Base-by-base conservation (phyloP, 2,329 filamentous ascomycete genomes). In the Cladosporium austrohemisphaericum region DNA sequence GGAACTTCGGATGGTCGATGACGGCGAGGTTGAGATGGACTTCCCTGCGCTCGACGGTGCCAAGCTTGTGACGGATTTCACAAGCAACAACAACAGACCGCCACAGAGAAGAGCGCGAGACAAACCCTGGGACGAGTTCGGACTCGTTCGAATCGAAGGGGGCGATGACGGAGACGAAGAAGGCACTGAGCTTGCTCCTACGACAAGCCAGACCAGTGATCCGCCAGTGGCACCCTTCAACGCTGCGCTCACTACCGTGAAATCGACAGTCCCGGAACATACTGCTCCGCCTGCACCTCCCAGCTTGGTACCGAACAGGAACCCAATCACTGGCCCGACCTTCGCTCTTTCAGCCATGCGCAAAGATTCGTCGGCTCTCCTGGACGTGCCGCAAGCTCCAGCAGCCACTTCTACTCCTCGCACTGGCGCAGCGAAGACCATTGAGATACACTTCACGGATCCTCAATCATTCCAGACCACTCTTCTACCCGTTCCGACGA, bases 21-120 rank as follows among this genome's bases (percentile, higher is more conserved):
- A 88, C 49, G 88, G 86, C 41, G 88, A 93, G 61, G 83, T 92
- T 1, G 88, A 94, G 57, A 86, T 89, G 56, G 88, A 93, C 61
- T 93, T 93, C 56, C 86, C 87, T 25, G 83, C 88, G 0, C 74
- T 93, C 32, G 84, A 86, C 51, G 78, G 88, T 28, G 88, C 80
- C 18, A 86, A 85, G 59, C 78, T 83, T 2, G 75, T 93, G n/a
- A 80, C 79, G 5, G 83, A 88, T 16, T 93, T 92, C 59, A 88
- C 87, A 0, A 83, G 79, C 5, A 86, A 85, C 53, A 91, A 92
- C 63, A 90, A 88, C 62, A 77, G 81, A 48, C 84, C 77, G 22
- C 77, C 74, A 44, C 72, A 81, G 46, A 75, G 77, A 53, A 76
- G 87, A 49, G 81, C 85, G 51, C 84, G 86, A 55, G 86, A 85